Base-by-base conservation (phyloP, 306 rosid species). In the Rosa persica region DNA sequence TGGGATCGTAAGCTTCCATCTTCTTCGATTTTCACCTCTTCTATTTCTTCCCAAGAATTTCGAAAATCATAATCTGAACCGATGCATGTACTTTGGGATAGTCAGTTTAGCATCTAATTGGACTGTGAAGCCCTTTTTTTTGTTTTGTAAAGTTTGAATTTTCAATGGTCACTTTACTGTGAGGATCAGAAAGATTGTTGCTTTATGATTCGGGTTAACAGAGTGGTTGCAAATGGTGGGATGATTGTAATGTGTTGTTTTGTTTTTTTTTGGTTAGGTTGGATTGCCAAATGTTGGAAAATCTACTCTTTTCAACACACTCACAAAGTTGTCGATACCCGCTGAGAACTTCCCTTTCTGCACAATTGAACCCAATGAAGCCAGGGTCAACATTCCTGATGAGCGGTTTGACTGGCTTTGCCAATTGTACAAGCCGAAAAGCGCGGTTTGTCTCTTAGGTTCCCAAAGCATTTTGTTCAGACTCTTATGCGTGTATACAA, bases 251-350 rank as follows among this genome's bases (percentile, higher is more conserved):
- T 22, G 52, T 74, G 8, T 39, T 39, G 17, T 68, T 70, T 62
- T 77, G 79, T 27, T 1, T 43, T 27, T 27, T 43, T 73, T 82
- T 70, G 47, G 81, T 74, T 83, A 96, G 99, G 99, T 96, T 74
- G 99, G 99, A 69, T 90, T 96, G 86, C 99, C 99, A 49, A 96
- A 96, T 90, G 99, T 96, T 84, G 99, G 99, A 66, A 96, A 96
- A 67, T 96, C 99, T 79, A 96, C 99, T 0, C 97, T 96, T 72
- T 96, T 96, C 60, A 93, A 96, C 81, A 96, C 99, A 5, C 97
- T 93, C 65, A 96, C 99, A 9, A 91, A 93, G 88, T 47, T 96
- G 89, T 75, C 94, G 40, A 93, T 93, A 64, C 98, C 99, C 75
- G 99, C 99, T 3, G 99, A 96, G 86, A 96, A 96, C 84, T 96